These are phyloP conservation scores for Penicillium odoratum DNA, from an alignment of 495 filamentous ascomycete species.

Conservation along the genomic window DNA sequence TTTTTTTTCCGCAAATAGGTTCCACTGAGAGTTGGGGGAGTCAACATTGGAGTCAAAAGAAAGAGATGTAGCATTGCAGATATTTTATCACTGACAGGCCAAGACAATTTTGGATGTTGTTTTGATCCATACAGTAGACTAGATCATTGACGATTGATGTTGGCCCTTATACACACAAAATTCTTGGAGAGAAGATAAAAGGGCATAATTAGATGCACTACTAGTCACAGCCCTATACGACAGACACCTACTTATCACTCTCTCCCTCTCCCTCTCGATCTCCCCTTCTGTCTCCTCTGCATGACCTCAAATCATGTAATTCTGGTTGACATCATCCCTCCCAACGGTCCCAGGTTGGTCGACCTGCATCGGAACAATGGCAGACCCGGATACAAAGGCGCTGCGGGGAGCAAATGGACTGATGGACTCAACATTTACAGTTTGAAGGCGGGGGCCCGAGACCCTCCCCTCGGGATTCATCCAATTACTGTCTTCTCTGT, in stretches of 20 bases:
- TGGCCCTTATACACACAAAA: too few relatives aligned
- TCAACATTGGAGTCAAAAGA: neutral
- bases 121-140: too few relatives aligned
- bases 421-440: constrained; percentile 19
- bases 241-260: too few relatives aligned
- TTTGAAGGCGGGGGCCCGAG: constrained; percentile 18
- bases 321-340: constrained; percentile 15
- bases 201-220: too few relatives aligned
- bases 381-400: constrained; percentile 4
- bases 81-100: neutral
- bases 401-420: constrained; percentile 7
- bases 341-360: constrained; percentile 14
- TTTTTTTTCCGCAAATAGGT: neutral
- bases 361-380: constrained; percentile 19
- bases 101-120: neutral
- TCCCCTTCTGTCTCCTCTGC: too few relatives aligned
- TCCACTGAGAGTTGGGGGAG: neutral
- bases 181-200: too few relatives aligned
- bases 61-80: neutral
- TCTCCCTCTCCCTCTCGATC: too few relatives aligned
- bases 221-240: too few relatives aligned
- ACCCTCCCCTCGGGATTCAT: constrained; percentile 5
- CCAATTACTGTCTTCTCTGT: constrained; percentile 8
- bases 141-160: too few relatives aligned
- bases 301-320: neutral